Evolutionary conservation across 305 asterid species (phyloP), one percentile per base, ranked within the genome.

Genomic region (Fraxinus nigra): DNA sequence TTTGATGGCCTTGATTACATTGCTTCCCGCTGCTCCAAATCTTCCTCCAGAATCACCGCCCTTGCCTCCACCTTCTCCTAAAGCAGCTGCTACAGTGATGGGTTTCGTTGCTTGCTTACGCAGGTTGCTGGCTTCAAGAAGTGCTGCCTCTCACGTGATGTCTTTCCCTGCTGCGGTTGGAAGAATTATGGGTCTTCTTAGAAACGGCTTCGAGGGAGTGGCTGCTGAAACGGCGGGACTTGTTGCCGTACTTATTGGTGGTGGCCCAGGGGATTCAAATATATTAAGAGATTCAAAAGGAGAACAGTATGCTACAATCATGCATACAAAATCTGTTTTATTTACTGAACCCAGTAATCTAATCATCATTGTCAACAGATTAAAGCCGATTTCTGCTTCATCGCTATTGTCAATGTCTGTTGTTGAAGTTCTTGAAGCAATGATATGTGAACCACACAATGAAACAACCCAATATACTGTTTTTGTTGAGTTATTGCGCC

Each of bases 151-250:
- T 8, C 98, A 94, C 59, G 96, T 96, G 89, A 91, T 96, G 98
- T 91, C 99, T 70, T 96, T 96, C 88, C 99, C 99, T 79, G 99
- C 99, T 67, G 99, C 99, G 43, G 97, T 96, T 82, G 99, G 95
- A 65, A 89, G 99, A 85, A 90, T 96, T 69, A 92, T 96, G 98
- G 99, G 99, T 81, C 92, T 96, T 56, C 97, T 96, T 59, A 91
- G 96, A 89, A 96, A 93, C 86, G 99, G 99, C 80, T 96, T 98
- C 9, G 97, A 94, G 88, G 97, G 98, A 82, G 98, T 96, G 74
- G 94, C 99, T 72, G 90, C 97, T 86, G 98, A 94, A 89, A 88
- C 95, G 32, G 92, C 94, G 22, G 98, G 95, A 81, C 93, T 96
- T 82, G 89, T 96, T 81, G 98, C 99, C 24, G 90, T 91, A 90